Conservation (phyloP, 495 filamentous ascomycete genomes). For the Penicillium flavigenum region DNA sequence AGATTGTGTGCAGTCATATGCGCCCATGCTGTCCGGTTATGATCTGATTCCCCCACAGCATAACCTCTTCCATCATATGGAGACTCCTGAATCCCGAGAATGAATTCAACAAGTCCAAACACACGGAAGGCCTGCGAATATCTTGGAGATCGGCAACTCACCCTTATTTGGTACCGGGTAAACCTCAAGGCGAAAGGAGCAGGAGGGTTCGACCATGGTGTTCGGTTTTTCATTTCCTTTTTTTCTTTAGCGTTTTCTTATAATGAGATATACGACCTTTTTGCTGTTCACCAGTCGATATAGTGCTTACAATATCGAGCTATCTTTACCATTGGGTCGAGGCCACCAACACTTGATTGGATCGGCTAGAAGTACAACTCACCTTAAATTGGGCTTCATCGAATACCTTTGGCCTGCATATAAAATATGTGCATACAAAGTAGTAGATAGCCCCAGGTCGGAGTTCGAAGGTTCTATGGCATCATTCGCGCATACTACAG, state of each 20-base stretch:
- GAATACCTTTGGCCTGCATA: conserved; percentile 6
- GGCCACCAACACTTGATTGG: background rate
- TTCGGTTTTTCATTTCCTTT: background rate
- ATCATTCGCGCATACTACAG: background rate
- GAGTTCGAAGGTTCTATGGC: background rate
- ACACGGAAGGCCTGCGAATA: background rate
- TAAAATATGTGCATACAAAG: background rate
- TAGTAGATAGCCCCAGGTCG: background rate
- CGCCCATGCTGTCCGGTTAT: background rate
- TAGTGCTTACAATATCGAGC: background rate
- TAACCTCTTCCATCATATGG: background rate
- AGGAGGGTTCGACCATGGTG: background rate
- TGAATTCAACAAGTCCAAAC: background rate
- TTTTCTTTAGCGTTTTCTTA: conserved; percentile 1
- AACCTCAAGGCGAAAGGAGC: background rate
- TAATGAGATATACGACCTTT: conserved; percentile 11
- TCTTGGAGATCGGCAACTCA: background rate
- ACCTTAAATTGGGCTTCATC: background rate
- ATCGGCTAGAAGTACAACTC: background rate
- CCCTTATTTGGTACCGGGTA: background rate
- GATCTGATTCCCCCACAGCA: background rate
- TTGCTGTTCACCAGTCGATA: background rate
- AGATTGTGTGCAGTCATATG: background rate
- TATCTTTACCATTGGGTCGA: background rate
- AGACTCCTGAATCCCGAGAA: background rate